Evolutionary conservation across 805 yeast species (phyloP).

Genomic region (Lachancea meyersii): DNA sequence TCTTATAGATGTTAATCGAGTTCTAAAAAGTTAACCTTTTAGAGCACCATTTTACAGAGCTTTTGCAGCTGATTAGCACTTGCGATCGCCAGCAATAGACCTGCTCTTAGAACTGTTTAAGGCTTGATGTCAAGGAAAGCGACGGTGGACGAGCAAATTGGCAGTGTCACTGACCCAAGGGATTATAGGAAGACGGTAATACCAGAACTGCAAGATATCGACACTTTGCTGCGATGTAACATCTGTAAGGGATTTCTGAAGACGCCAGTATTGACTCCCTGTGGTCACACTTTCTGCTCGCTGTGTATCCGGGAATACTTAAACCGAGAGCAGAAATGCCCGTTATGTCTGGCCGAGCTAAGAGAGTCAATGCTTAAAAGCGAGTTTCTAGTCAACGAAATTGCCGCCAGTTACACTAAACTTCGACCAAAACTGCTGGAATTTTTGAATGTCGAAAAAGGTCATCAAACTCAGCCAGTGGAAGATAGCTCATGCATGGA

Average conservation of each 20-base stretch:
- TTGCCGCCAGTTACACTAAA: slow-evolving; percentile 46
- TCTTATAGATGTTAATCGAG: background rate
- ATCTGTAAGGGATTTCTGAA: slow-evolving; percentile 77
- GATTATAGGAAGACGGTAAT: slow-evolving; percentile 57
- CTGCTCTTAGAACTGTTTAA: background rate
- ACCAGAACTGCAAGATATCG: slow-evolving; percentile 56
- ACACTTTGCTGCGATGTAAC: slow-evolving; percentile 70
- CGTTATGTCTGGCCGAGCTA: slow-evolving; percentile 66
- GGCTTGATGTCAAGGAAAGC: slow-evolving; percentile 1
- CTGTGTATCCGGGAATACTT: slow-evolving; percentile 73
- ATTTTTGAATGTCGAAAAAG: slow-evolving; percentile 15
- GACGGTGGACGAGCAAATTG: slow-evolving; percentile 5
- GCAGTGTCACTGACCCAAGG: slow-evolving; percentile 52
- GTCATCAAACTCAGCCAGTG: background rate
- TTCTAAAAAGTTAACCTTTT: background rate
- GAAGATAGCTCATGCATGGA: slow-evolving; percentile 22
- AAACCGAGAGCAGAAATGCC: slow-evolving; percentile 57
- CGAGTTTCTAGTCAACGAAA: slow-evolving; percentile 65
- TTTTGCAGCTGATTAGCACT: background rate
- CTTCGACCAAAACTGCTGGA: slow-evolving; percentile 39
- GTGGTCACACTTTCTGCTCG: slow-evolving; percentile 88
- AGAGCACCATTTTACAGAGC: background rate
- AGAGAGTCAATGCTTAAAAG: slow-evolving; percentile 64
- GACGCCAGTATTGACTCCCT: slow-evolving; percentile 77
- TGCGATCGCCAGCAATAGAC: background rate